phyloP scores from a whole-genome alignment of 2,329 filamentous ascomycete genomes.

The Chaetomium sp. region DNA sequence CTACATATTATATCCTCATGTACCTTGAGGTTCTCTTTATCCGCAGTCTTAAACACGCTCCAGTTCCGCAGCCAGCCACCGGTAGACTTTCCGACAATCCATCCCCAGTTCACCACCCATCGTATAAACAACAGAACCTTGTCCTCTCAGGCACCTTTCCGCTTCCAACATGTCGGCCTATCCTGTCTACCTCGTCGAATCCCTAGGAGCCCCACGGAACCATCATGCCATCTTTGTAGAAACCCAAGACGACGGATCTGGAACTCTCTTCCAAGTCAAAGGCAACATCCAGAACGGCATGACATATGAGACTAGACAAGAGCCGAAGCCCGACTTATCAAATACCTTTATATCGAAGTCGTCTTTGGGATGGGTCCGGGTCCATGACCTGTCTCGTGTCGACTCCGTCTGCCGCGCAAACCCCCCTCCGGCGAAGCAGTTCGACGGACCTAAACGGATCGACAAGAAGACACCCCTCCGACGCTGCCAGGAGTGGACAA shows the following conservation, averaged over 20 bases:
- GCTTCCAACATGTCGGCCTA: neutral
- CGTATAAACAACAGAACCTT: too few species aligned
- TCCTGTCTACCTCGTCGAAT: neutral
- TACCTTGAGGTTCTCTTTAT: too few species aligned
- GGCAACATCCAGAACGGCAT: neutral
- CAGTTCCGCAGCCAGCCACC: too few species aligned
- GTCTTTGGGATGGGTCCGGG: neutral
- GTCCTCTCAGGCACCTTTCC: too few species aligned
- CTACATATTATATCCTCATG: too few species aligned
- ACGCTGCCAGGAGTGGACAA: neutral
- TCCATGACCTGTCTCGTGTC: neutral
- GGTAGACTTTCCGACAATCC: too few species aligned
- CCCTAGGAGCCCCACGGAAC: neutral
- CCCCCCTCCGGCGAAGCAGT: neutral
- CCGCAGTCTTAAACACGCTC: too few species aligned
- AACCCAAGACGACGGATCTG: neutral
- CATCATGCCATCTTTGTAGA: neutral
- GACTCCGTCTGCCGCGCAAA: neutral
- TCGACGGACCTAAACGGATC: neutral
- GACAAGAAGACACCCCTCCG: neutral
- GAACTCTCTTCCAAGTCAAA: neutral
- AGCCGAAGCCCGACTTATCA: neutral
- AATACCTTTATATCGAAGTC: neutral
- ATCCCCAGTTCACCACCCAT: too few species aligned
- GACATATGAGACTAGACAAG: neutral